Conservation (phyloP, 805 yeast species). For the Kodamaea restingae region DNA sequence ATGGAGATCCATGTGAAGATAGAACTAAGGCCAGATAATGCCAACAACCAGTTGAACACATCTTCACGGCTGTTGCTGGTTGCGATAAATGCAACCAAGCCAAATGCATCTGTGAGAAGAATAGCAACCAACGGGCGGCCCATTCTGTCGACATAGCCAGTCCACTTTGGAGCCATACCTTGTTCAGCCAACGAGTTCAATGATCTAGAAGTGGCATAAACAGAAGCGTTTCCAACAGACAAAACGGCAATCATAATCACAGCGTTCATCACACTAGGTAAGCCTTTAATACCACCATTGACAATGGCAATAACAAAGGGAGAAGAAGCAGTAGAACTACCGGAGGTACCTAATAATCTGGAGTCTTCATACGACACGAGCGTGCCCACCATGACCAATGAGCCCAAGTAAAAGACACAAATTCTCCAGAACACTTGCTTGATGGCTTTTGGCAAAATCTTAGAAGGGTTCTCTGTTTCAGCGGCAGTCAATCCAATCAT, state of each 20-base stretch:
- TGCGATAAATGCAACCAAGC: slow-evolving; percentile 57
- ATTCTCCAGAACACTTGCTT: slow-evolving; percentile 84
- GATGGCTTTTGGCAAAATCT: slow-evolving; percentile 64
- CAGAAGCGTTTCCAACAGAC: slow-evolving; percentile 70
- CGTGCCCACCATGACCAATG: slow-evolving; percentile 52
- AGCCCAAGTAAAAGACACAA: slow-evolving; percentile 59
- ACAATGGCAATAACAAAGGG: slow-evolving; percentile 71
- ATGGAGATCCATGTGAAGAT: slow-evolving; percentile 76
- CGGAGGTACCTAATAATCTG: slow-evolving; percentile 47
- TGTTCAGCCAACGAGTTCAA: slow-evolving; percentile 62
- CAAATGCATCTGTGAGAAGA: slow-evolving; percentile 45
- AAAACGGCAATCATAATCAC: slow-evolving; percentile 63
- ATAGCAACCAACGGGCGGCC: slow-evolving; percentile 80
- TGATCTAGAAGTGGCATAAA: slow-evolving; percentile 66
- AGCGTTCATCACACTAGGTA: slow-evolving; percentile 69
- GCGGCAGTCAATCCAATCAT: slow-evolving; percentile 73
- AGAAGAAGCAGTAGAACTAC: slow-evolving; percentile 54
- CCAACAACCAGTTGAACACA: slow-evolving; percentile 70
- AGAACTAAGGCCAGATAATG: slow-evolving; percentile 69
- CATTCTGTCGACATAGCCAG: slow-evolving; percentile 65
- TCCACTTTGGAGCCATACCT: slow-evolving; percentile 57
- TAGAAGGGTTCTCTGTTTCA: slow-evolving; percentile 65
- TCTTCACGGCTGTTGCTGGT: slow-evolving; percentile 52
- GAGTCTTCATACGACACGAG: slow-evolving; percentile 61
- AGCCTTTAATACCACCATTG: slow-evolving; percentile 60